phyloP scores from a whole-genome alignment of 192 early-diverging fungal genomes.

The Backusella westeae region DNA sequence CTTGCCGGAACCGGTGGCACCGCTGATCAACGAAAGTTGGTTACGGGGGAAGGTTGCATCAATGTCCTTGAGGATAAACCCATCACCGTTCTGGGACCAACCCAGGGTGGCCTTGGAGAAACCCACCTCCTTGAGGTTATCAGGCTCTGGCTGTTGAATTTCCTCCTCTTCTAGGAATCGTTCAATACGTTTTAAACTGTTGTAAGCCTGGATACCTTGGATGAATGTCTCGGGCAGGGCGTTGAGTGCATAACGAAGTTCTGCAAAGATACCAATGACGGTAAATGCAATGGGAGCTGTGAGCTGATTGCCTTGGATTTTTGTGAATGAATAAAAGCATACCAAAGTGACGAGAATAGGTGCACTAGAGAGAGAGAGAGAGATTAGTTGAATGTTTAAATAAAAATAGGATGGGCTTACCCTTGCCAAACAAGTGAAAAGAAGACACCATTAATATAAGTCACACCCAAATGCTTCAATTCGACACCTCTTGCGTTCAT shows the following conservation, averaged over 20 bases:
- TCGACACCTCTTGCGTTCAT: conserved; percentile 48
- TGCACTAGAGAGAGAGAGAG: background rate
- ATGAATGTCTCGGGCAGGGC: conserved; percentile 78
- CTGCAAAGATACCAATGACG: conserved; percentile 82
- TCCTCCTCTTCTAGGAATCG: conserved; percentile 46
- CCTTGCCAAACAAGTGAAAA: conserved; percentile 29
- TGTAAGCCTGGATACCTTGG: conserved; percentile 59
- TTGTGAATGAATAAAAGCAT: conserved; percentile 32
- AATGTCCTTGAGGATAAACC: conserved; percentile 46
- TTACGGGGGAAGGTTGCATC: conserved; percentile 44
- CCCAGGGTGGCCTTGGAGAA: conserved; percentile 49
- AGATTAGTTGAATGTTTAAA: background rate
- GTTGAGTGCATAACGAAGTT: conserved; percentile 80
- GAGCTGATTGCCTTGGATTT: conserved; percentile 43
- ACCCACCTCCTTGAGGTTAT: conserved; percentile 30
- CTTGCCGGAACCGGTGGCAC: conserved; percentile 88
- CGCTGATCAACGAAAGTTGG: conserved; percentile 55
- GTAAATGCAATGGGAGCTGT: conserved; percentile 79
- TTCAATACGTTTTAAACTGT: conserved; percentile 43
- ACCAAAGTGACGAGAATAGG: conserved; percentile 33
- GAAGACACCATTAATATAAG: conserved; percentile 5
- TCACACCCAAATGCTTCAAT: conserved; percentile 32
- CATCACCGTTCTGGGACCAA: conserved; percentile 46
- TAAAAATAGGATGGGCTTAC: conserved; percentile 16
- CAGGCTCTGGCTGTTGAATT: conserved; percentile 24